phyloP scores from a whole-genome alignment of 2,329 filamentous ascomycete species.

The Ascochyta viciae-villosae region DNA sequence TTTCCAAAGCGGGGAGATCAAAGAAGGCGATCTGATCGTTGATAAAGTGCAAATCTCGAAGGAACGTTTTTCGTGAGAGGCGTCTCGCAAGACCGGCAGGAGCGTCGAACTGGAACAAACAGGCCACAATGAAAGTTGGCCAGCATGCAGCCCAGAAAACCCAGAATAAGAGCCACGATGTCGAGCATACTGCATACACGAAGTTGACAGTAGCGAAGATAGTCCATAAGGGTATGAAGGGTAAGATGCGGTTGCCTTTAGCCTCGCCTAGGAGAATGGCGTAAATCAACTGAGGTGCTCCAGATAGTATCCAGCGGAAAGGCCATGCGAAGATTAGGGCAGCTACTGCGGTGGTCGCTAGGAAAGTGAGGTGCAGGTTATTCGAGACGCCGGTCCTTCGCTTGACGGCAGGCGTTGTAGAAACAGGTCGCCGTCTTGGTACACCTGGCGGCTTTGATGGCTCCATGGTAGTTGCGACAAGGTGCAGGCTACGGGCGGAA shows the following conservation, averaged over 20 bases:
- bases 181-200: slow-evolving; percentile 56
- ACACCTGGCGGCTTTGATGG: slow-evolving; percentile 5
- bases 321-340: slow-evolving; percentile 22
- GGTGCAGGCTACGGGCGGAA: neutral
- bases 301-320: slow-evolving; percentile 52
- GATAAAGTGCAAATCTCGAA: slow-evolving; percentile 57
- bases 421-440: slow-evolving; percentile 5
- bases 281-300: slow-evolving; percentile 50
- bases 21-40: slow-evolving; percentile 60
- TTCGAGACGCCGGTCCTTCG: slow-evolving; percentile 6
- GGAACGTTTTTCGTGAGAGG: slow-evolving; percentile 45
- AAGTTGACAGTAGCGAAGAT: slow-evolving; percentile 57
- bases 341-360: slow-evolving; percentile 3
- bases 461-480: slow-evolving; percentile 1
- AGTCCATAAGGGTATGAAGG: slow-evolving; percentile 56
- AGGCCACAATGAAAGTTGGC: slow-evolving; percentile 51
- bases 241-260: slow-evolving; percentile 51
- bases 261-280: slow-evolving; percentile 46
- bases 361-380: slow-evolving; percentile 10
- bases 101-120: slow-evolving; percentile 56
- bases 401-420: slow-evolving; percentile 7
- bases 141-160: slow-evolving; percentile 54
- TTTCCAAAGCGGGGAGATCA: slow-evolving; percentile 60
- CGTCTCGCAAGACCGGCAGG: slow-evolving; percentile 48
- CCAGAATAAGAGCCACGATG: slow-evolving; percentile 61